Base-by-base conservation (phyloP, 768 basidiomycete species). In the Russula olivacea region DNA sequence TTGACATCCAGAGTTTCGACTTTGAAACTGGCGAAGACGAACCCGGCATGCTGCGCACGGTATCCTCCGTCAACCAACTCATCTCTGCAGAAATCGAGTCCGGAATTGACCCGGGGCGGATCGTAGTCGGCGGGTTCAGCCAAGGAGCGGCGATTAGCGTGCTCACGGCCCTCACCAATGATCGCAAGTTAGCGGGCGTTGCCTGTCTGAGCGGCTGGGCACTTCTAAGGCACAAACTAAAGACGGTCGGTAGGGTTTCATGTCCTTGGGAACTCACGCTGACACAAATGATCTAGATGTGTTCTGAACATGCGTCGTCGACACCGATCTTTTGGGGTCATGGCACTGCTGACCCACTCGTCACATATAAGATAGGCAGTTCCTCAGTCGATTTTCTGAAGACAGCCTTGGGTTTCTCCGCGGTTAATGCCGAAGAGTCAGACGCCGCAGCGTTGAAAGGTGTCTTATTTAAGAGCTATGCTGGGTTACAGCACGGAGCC, bases 281-380 rank as follows among this genome's bases (percentile, higher is more conserved):
- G 6, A 59, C 55, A 21, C 17, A 40, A 23, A 25, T 28, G n/a
- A 25, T 25, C 32, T 49, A 91, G 89, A 83, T 90, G 80, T 72
- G 79, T 49, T 81, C 82, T 17, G 75, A 80, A 11, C 77, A 86
- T 68, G 83, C 86, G 19, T 74, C 79, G 50, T 79, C 80, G 4
- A 79, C 84, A 23, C 89, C 93, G 1, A 79, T 95, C 32, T 95
- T 96, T 74, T 90, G 90, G 85, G 94, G 89, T 14, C 90, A 93
- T 66, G 93, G 93, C 25, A 81, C 78, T 7, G 78, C 72, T 17
- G 94, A 98, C 74, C 85, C 83, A 8, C 78, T 96, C 25, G 87
- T 97, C 58, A 79, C 79, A 61, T 79, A 78, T 68, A 66, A 79
- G 30, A 77, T 84, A 55, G 83, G 83, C 25, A 71, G 79, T 58